A percentile compares a stretch with the other conserved stretches of the same genome.
Evolutionary conservation across 1,139 yeast species (phyloP).

Genomic region (Kazachstania sp.): DNA sequence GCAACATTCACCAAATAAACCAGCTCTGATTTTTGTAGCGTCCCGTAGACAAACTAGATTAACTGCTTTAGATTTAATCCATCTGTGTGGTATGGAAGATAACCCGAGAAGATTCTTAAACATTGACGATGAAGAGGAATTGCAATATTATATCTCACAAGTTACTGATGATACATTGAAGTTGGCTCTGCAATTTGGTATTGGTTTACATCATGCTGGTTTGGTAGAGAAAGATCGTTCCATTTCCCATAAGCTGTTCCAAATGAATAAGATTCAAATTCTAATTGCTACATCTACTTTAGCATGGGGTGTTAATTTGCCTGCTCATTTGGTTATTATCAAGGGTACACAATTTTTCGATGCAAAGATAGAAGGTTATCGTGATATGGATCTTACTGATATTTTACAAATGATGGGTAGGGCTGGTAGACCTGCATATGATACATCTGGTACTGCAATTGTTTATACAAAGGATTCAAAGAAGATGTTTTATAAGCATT

Average conservation of each 20-base stretch:
- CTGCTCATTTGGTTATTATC: constrained; percentile 51
- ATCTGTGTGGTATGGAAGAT: constrained; percentile 89
- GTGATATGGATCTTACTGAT: constrained; percentile 70
- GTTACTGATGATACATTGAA: constrained; percentile 87
- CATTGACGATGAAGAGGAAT: constrained; percentile 63
- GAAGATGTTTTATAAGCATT: constrained; percentile 88
- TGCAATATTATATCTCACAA: constrained; percentile 49
- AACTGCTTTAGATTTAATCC: constrained; percentile 88
- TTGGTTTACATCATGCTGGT: constrained; percentile 98
- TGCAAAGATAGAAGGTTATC: constrained; percentile 42
- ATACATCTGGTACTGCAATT: constrained; percentile 90
- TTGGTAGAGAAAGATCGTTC: constrained; percentile 83
- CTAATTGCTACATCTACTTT: constrained; percentile 90
- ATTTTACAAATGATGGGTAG: constrained; percentile 53
- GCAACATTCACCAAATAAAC: constrained; percentile 88
- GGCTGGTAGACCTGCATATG: constrained; percentile 96
- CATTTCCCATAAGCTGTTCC: constrained; percentile 79
- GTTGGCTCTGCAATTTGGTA: constrained; percentile 84
- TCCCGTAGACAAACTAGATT: constrained; percentile 94
- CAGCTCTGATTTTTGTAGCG: constrained; percentile 90
- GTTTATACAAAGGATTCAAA: constrained; percentile 90
- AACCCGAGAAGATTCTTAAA: constrained; percentile 81
- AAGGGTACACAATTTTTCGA: constrained; percentile 48
- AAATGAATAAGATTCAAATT: constrained; percentile 77
- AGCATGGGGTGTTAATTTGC: constrained; percentile 60